These are phyloP conservation scores for Eucalyptus marginata DNA, from an alignment of 345 rosid genomes.

Conservation along the genomic window DNA sequence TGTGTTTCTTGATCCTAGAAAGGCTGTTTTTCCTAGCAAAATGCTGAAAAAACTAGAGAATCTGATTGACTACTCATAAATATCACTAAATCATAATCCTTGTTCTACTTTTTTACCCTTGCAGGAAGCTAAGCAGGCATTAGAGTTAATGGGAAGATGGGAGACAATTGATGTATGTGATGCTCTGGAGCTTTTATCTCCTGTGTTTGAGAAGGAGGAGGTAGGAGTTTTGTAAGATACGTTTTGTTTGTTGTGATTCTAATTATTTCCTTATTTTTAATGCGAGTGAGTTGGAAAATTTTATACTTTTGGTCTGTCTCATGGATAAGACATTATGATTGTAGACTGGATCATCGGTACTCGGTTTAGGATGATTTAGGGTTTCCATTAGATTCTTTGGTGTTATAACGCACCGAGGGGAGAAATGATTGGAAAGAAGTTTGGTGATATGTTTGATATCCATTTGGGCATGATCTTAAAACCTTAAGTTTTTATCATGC, in stretches of 20 bases:
- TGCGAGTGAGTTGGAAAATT: background rate
- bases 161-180: slow-evolving; percentile 86
- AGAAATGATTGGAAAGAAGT: background rate
- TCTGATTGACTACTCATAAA: background rate
- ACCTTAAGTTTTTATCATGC: background rate
- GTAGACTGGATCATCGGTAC: background rate
- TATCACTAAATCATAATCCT: background rate
- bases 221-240: slow-evolving; percentile 16
- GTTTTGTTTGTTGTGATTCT: background rate
- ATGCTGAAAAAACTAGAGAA: background rate
- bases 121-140: slow-evolving; percentile 98
- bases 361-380: background rate
- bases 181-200: slow-evolving; percentile 94
- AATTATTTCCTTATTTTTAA: background rate
- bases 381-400: background rate
- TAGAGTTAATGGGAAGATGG: slow-evolving; percentile 89
- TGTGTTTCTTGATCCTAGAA: background rate
- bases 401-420: background rate
- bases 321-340: background rate
- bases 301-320: background rate
- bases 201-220: slow-evolving; percentile 95
- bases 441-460: background rate
- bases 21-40: background rate
- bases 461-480: background rate
- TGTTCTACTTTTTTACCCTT: background rate